A percentile compares a stretch with the other conserved stretches of the same genome.
phyloP scores from a whole-genome alignment of 306 rosid genomes.

The Casuarina glauca region DNA sequence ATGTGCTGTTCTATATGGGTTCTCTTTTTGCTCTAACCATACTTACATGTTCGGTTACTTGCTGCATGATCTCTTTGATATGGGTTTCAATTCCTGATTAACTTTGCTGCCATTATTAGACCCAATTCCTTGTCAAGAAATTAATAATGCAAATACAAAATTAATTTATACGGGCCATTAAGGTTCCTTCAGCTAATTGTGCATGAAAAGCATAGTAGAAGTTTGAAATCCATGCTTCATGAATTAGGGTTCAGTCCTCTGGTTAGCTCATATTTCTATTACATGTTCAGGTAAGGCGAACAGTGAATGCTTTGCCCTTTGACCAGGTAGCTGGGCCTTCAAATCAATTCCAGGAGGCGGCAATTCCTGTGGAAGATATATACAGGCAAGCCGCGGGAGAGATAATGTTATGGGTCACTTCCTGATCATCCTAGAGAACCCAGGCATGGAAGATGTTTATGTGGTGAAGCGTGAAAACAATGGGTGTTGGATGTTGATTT shows the following conservation, averaged over 20 bases:
- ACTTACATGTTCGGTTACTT: background rate
- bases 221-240: background rate
- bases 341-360: conserved; percentile 12
- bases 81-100: no score
- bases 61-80: no score
- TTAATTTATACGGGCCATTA: no score
- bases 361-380: conserved; percentile 22
- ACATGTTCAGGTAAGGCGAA: no score
- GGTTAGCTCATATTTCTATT: no score
- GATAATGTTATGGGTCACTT: conserved; percentile 38
- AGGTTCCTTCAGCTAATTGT: background rate
- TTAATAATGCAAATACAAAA: no score
- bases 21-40: no score
- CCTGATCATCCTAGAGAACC: conserved; percentile 9
- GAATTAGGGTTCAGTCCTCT: background rate
- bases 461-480: background rate
- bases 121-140: no score
- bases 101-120: no score
- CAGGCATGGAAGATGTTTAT: background rate
- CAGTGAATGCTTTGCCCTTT: background rate
- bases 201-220: background rate
- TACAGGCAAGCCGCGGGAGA: conserved; percentile 58
- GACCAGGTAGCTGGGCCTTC: conserved; percentile 5
- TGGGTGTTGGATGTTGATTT: background rate
- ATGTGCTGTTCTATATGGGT: no score